Base-by-base conservation (phyloP, 1,284 basidiomycete genomes). In the Cutaneotrichosporon curvatum region DNA sequence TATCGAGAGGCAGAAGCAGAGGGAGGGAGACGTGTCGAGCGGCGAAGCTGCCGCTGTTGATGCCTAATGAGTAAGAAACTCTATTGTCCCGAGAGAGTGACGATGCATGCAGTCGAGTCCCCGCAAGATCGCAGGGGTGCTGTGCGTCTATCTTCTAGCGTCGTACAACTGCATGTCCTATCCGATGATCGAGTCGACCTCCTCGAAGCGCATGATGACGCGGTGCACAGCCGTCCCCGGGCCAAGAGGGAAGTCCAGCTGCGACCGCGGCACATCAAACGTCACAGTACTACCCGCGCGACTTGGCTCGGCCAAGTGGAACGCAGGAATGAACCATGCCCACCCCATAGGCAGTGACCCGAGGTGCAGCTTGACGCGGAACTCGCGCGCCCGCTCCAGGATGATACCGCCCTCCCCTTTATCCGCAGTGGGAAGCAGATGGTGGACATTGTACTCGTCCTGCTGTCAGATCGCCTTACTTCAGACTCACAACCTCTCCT, bases 301-400 rank as follows among this genome's bases (percentile, higher is more conserved):
- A 10, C 34, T 28, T 7, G 76, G 74, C 33, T 75, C 74, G 0
- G 77, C 73, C 69, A 87, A 78, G 60, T 88, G 85, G 73, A 89
- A 88, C 0, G 81, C 75, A 0, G 87, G 87, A 50, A 89, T 80
- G 60, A 88, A 76, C 87, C 86, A 88, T 44, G 81, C 67, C 86
- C 86, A 89, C 21, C 83, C 81, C 67, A 89, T 79, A 55, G 84
- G 81, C 1, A 86, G 75, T 76, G 85, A 63, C 23, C 83, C 85
- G 62, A 85, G 76, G 63, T 85, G 86, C 14, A 87, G 67, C 69
- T 87, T 88, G 35, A 83, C 72, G n/a, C 85, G 77, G 21, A 87
- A 75, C 66, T 88, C 86, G 31, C 86, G 75, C 23, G 75, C 67
- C 3, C 82, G 79, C 53, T 87, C 80, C 3, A 88, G 73, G 2